A percentile compares a stretch with the other conserved stretches of the same genome.
phyloP scores from a whole-genome alignment of 495 filamentous ascomycete genomes.

The Hypomontagnella monticulosa region DNA sequence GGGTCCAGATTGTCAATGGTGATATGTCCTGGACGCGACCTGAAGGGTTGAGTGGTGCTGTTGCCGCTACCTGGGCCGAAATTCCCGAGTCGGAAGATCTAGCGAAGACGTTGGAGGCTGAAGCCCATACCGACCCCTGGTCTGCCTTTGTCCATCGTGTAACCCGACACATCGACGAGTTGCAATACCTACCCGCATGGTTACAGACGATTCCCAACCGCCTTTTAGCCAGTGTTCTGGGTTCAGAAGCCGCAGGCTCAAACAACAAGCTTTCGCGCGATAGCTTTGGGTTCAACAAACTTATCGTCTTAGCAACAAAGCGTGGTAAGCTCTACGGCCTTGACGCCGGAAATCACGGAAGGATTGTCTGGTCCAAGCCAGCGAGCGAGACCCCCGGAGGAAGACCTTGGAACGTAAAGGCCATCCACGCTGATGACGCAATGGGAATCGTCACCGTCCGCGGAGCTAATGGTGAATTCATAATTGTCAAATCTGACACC shows the following conservation, averaged over 20 bases:
- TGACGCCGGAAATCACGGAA: constrained; percentile 77
- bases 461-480: constrained; percentile 64
- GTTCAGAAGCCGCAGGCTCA: constrained; percentile 55
- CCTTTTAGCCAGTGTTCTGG: constrained; percentile 74
- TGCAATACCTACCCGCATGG: constrained; percentile 81
- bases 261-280: constrained; percentile 71
- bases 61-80: constrained; percentile 83
- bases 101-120: constrained; percentile 81
- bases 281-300: constrained; percentile 87
- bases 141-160: constrained; percentile 88
- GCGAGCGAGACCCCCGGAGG: constrained; percentile 63
- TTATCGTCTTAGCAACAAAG: constrained; percentile 81
- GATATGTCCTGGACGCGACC: constrained; percentile 79
- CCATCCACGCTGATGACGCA: constrained; percentile 65
- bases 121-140: constrained; percentile 81
- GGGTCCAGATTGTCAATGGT: constrained; percentile 84
- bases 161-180: constrained; percentile 80
- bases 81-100: constrained; percentile 74
- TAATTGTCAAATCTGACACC: constrained; percentile 65
- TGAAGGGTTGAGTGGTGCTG: constrained; percentile 79
- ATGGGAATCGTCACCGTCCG: constrained; percentile 68
- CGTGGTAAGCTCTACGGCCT: constrained; percentile 82
- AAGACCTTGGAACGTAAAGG: constrained; percentile 72
- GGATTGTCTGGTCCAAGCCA: constrained; percentile 77
- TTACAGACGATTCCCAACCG: constrained; percentile 70